These are phyloP conservation scores for Amaranthus palmeri DNA, from an alignment of 148 eudicot species.

Conservation along the genomic window DNA sequence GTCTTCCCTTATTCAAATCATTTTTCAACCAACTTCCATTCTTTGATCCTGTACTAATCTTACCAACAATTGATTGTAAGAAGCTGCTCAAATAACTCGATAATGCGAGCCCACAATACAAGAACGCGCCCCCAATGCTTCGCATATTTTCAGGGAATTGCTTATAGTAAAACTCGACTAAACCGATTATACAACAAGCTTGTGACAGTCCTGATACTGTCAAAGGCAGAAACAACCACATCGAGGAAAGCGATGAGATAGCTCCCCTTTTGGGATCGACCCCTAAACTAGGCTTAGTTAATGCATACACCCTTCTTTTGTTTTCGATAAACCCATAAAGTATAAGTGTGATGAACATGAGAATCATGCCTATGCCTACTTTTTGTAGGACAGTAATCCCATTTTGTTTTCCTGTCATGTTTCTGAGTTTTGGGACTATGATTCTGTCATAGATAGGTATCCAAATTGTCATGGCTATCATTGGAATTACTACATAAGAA, in stretches of 20 bases:
- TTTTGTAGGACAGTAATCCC: conserved; percentile 58
- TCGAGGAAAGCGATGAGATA: conserved; percentile 42
- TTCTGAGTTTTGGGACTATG: conserved; percentile 43
- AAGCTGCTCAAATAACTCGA: conserved; percentile 55
- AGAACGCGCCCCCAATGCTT: conserved; percentile 56
- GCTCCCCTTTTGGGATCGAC: conserved; percentile 28
- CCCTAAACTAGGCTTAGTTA: conserved; percentile 37
- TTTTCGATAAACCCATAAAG: conserved; percentile 35
- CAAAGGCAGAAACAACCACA: conserved; percentile 53
- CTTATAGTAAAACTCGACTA: conserved; percentile 53
- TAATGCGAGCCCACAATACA: conserved; percentile 51
- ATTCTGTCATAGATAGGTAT: conserved; percentile 62
- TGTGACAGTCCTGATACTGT: conserved; percentile 45
- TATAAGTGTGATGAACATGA: conserved; percentile 30
- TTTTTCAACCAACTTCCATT: conserved; percentile 39
- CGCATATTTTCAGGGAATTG: conserved; percentile 76
- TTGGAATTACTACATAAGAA: conserved; percentile 43
- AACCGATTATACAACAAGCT: conserved; percentile 40
- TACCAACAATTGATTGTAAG: conserved; percentile 35
- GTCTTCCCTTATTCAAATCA: conserved; percentile 49
- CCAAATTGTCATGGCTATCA: conserved; percentile 48
- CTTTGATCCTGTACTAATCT: conserved; percentile 16
- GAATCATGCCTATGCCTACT: conserved; percentile 42
- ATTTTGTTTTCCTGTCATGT: conserved; percentile 33
- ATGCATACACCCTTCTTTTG: conserved; percentile 27